These are phyloP conservation scores for Acanthamoeba sp. DNA, from an alignment of 208 protist genomes.

Conservation along the genomic window DNA sequence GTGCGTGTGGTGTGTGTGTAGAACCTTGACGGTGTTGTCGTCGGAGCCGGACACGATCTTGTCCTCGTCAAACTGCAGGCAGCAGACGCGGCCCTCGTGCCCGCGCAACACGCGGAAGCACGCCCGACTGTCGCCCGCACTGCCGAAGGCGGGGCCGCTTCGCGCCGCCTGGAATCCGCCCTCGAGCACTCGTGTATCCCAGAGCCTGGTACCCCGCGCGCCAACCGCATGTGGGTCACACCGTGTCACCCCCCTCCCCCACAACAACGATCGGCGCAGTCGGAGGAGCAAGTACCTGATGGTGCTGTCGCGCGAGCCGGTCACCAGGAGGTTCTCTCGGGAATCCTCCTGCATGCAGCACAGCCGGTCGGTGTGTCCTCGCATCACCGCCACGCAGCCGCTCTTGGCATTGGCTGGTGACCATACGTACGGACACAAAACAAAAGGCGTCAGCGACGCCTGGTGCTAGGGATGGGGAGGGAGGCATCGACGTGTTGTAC, in stretches of 20 bases:
- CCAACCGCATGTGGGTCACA: too few species aligned
- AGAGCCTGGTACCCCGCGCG: not conserved
- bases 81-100: conserved; percentile 25
- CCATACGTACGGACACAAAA: not conserved
- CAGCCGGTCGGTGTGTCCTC: conserved; percentile 45
- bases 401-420: not conserved
- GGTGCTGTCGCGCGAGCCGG: conserved; percentile 42
- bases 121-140: not conserved
- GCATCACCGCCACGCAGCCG: conserved; percentile 24
- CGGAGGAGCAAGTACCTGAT: conserved; percentile 13
- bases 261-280: not conserved
- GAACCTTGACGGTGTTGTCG: conserved; percentile 63
- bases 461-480: too few species aligned
- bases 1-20: too few species aligned
- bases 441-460: not conserved
- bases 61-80: conserved; percentile 65
- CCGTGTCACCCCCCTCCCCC: not conserved
- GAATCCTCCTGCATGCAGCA: conserved; percentile 51
- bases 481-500: not conserved
- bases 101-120: conserved; percentile 3
- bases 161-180: not conserved
- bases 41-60: conserved; percentile 57
- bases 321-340: conserved; percentile 16
- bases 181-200: conserved; percentile 42
- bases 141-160: not conserved